Percentiles rank a stretch among this genome's conserved stretches.
These are phyloP conservation scores for Dalbergia cultrata DNA, from an alignment of 306 rosid genomes.

Conservation along the genomic window DNA sequence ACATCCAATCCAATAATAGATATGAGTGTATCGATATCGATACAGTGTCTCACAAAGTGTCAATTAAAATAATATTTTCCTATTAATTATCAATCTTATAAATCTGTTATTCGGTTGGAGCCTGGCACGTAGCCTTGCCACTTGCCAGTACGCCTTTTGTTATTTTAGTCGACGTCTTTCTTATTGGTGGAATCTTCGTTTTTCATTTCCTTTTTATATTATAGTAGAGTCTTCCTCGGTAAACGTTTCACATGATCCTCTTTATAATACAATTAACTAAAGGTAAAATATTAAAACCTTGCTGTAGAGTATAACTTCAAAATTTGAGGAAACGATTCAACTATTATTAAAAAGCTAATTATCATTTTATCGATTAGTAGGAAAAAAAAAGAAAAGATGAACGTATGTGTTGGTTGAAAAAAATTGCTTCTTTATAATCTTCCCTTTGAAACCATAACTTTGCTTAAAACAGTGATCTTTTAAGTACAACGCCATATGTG, in stretches of 20 bases:
- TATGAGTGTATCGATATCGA: too few species aligned
- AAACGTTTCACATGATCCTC: background rate
- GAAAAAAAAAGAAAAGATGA: background rate
- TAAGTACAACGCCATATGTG: background rate
- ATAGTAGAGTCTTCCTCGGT: too few species aligned
- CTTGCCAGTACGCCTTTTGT: background rate
- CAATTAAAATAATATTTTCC: too few species aligned
- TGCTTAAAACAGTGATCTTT: slow-evolving; percentile 34
- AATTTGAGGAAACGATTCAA: background rate
- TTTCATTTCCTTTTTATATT: background rate
- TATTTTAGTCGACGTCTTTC: background rate
- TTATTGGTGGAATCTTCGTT: background rate
- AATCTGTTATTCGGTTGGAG: slow-evolving; percentile 35
- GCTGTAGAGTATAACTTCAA: background rate
- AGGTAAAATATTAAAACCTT: background rate
- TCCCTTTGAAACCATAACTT: slow-evolving; percentile 33
- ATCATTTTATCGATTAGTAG: background rate
- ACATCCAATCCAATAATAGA: too few species aligned
- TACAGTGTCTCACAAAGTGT: too few species aligned
- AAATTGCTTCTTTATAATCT: background rate
- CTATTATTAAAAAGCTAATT: background rate
- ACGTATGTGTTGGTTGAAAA: background rate
- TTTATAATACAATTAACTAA: background rate
- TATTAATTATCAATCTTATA: slow-evolving; percentile 6
- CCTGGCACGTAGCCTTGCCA: slow-evolving; percentile 23